Base-by-base conservation (phyloP, 1,139 yeast genomes). In the Ogataea hybrid region DNA sequence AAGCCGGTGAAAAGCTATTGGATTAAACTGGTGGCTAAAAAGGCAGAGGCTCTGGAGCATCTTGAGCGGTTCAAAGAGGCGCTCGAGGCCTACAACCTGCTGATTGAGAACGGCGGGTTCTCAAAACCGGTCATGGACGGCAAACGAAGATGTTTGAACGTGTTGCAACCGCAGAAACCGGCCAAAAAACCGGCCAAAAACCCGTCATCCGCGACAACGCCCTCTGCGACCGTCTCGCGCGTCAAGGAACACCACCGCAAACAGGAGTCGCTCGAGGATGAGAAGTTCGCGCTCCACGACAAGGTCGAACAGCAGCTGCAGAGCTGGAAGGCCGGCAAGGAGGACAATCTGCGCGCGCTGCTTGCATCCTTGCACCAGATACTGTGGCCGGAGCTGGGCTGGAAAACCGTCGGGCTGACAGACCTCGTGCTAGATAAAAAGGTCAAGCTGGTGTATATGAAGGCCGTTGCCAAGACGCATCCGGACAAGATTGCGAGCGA, bases 341-440 rank as follows among this genome's bases (percentile, higher is more conserved):
- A 84, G 52, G 82, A 80, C 42, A 88, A 90, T 54, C 65, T 90
- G 20, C 73, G 97, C 35, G 85, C 84, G 2, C 68, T 90, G 48
- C 68, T 90, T 32, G 73, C 87, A 7, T 73, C 87, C 4, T 65
- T 90, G 39, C 81, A 86, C 27, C 62, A 66, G 2, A 71, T 90
- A 7, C 63, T 90, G 15, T 79, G 86, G 78, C 69, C 85, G 58
- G 68, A 73, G 46, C 46, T 75, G 39, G 68, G 75, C 51, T 77
- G 95, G 94, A 69, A 80, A 59, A 69, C 75, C 48, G 73, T 88
- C 20, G 63, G 81, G 1, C 63, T 84, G 51, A 75, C 84, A 12
- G 97, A 92, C 44, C 69, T 94, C 46, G 92, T 92, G 53, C 68
- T 90, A 52, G 90, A 95, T n/a, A 89, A 88, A 54, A 89, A 85